Percentiles rank a stretch among this genome's conserved stretches.
phyloP scores from a whole-genome alignment of 2,329 filamentous ascomycete genomes.

The Erysiphe pulchra region DNA sequence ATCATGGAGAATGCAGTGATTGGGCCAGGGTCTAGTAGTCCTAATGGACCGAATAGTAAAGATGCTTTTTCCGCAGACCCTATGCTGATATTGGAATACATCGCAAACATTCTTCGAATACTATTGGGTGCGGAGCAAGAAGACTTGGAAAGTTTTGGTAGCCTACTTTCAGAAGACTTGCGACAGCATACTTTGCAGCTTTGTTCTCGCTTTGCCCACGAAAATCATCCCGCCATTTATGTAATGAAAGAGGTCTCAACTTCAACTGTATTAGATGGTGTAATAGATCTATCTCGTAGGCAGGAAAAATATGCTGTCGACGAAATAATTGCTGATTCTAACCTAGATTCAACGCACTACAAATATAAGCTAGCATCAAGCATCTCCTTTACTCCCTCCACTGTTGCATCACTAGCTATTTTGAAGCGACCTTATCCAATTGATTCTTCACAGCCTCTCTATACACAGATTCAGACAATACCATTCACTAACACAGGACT shows the following conservation, averaged over 20 bases:
- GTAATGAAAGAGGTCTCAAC: slow-evolving; percentile 57
- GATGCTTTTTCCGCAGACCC: slow-evolving; percentile 33
- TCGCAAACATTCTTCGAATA: slow-evolving; percentile 42
- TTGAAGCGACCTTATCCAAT: slow-evolving; percentile 77
- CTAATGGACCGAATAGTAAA: slow-evolving; percentile 10
- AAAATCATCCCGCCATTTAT: slow-evolving; percentile 71
- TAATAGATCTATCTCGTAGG: slow-evolving; percentile 16
- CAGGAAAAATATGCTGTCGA: background rate
- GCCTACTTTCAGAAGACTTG: slow-evolving; percentile 39
- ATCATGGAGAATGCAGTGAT: slow-evolving; percentile 13
- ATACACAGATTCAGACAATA: slow-evolving; percentile 74
- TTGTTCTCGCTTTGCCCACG: slow-evolving; percentile 71
- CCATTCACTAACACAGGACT: slow-evolving; percentile 67
- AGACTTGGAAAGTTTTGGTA: slow-evolving; percentile 60
- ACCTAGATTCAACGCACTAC: slow-evolving; percentile 27
- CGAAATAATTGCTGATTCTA: slow-evolving; percentile 9
- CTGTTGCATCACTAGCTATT: slow-evolving; percentile 63
- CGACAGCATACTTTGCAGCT: slow-evolving; percentile 56
- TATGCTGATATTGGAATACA: slow-evolving; percentile 43
- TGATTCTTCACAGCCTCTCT: slow-evolving; percentile 57
- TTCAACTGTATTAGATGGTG: slow-evolving; percentile 8
- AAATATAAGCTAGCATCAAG: slow-evolving; percentile 62
- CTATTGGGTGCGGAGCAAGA: slow-evolving; percentile 48
- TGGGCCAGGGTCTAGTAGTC: slow-evolving; percentile 7
- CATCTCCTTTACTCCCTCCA: slow-evolving; percentile 54